Evolutionary conservation across 331 rosid genomes (phyloP).

Genomic region (Acacia concinna): DNA sequence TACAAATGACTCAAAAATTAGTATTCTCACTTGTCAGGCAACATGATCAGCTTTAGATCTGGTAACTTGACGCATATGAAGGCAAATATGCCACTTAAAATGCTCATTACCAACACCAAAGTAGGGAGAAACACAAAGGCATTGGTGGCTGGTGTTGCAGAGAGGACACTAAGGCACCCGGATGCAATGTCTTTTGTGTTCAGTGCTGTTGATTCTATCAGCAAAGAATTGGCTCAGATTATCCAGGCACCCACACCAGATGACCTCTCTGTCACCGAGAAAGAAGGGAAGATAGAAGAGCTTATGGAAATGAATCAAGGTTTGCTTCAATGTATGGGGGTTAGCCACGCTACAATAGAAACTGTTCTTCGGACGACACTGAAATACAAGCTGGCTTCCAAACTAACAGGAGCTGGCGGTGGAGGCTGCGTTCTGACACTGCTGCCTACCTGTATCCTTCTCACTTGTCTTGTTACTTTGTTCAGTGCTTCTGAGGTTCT

Average conservation of each 20-base stretch:
- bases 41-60: slow-evolving; percentile 86
- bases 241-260: slow-evolving; percentile 65
- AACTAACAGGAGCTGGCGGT: slow-evolving; percentile 98
- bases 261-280: slow-evolving; percentile 58
- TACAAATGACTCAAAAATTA: slow-evolving; percentile 28
- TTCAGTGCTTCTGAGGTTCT: slow-evolving; percentile 15
- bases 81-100: slow-evolving; percentile 62
- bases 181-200: slow-evolving; percentile 85
- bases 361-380: slow-evolving; percentile 81
- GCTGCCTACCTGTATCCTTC: slow-evolving; percentile 90
- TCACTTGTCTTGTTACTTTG: slow-evolving; percentile 27
- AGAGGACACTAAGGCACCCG: slow-evolving; percentile 75
- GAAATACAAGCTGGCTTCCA: slow-evolving; percentile 84
- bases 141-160: slow-evolving; percentile 90
- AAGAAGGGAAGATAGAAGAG: slow-evolving; percentile 80
- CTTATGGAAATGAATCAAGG: slow-evolving; percentile 98
- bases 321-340: slow-evolving; percentile 93
- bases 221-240: slow-evolving; percentile 69
- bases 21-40: slow-evolving; percentile 56
- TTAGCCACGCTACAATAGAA: slow-evolving; percentile 86
- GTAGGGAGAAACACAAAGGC: slow-evolving; percentile 97
- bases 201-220: slow-evolving; percentile 78
- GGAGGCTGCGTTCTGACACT: slow-evolving; percentile 99
- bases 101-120: slow-evolving; percentile 92
- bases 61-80: slow-evolving; percentile 64